A percentile compares a stretch with the other conserved stretches of the same genome.
These are phyloP conservation scores for Ulvella scutata DNA, from an alignment of 139 green algal genomes.

Conservation along the genomic window DNA sequence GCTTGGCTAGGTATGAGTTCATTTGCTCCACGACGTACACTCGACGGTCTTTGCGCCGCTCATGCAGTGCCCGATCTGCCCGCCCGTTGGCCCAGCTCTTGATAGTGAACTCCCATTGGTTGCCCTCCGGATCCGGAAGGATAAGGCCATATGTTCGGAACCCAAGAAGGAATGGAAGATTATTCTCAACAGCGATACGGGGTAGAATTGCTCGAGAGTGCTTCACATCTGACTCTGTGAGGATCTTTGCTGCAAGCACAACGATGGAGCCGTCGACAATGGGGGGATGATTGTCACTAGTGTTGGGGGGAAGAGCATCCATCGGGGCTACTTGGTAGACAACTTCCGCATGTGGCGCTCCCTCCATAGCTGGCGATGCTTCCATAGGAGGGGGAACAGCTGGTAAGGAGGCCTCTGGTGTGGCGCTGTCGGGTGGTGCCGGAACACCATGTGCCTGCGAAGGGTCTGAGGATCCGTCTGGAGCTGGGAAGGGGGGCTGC, in stretches of 20 bases:
- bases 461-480: background rate
- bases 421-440: background rate
- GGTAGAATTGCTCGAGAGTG: conserved; percentile 54
- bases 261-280: background rate
- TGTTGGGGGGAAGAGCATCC: too few relatives aligned
- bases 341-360: too few relatives aligned
- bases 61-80: background rate
- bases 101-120: background rate
- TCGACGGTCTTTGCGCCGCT: background rate
- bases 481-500: background rate
- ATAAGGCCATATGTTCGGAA: background rate
- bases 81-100: background rate
- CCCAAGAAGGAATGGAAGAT: conserved; percentile 16
- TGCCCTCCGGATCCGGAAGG: background rate
- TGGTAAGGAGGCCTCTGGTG: too few relatives aligned
- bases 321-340: too few relatives aligned
- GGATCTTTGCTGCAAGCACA: conserved; percentile 52
- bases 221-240: conserved; percentile 45
- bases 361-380: too few relatives aligned
- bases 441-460: background rate
- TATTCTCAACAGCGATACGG: conserved; percentile 39
- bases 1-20: background rate
- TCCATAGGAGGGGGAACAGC: too few relatives aligned
- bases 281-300: background rate
- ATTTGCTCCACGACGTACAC: background rate